Percentiles rank a stretch among this genome's conserved stretches.
Evolutionary conservation across 768 basidiomycete genomes (phyloP).

Genomic region (Steccherinum ochraceum): DNA sequence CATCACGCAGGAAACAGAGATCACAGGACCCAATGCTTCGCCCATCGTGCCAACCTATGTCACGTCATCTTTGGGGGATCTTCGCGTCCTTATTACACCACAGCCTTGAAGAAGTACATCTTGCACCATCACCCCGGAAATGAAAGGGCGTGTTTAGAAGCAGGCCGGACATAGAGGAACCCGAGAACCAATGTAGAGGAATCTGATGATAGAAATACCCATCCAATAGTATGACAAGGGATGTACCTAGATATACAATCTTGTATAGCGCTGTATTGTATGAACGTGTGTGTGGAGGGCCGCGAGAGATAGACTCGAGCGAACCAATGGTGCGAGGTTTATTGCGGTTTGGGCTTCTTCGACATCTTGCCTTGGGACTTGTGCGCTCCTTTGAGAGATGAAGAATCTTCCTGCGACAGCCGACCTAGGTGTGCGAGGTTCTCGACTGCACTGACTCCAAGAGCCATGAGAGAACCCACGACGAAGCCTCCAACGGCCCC

Average conservation of each 20-base stretch:
- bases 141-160: not conserved
- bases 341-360: slow-evolving; percentile 3
- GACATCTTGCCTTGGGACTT: not conserved
- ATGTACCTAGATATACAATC: slow-evolving; percentile 2
- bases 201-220: not conserved
- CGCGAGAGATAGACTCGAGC: slow-evolving; percentile 2
- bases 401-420: slow-evolving; percentile 1
- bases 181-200: not conserved
- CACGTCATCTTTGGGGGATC: slow-evolving; percentile 75
- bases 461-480: slow-evolving; percentile 47
- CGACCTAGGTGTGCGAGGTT: slow-evolving; percentile 19
- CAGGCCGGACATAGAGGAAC: not conserved
- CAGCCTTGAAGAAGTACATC: slow-evolving; percentile 1
- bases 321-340: slow-evolving; percentile 1
- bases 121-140: not conserved
- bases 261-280: not conserved
- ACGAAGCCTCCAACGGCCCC: slow-evolving; percentile 69
- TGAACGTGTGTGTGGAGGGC: not conserved
- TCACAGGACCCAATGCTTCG: slow-evolving; percentile 66
- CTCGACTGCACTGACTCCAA: slow-evolving; percentile 34
- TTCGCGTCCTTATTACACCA: slow-evolving; percentile 31
- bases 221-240: not conserved
- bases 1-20: slow-evolving; percentile 68
- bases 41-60: slow-evolving; percentile 77
- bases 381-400: slow-evolving; percentile 1